Base-by-base conservation (phyloP, 2,329 filamentous ascomycete genomes). In the Pseudogymnoascus sp. region DNA sequence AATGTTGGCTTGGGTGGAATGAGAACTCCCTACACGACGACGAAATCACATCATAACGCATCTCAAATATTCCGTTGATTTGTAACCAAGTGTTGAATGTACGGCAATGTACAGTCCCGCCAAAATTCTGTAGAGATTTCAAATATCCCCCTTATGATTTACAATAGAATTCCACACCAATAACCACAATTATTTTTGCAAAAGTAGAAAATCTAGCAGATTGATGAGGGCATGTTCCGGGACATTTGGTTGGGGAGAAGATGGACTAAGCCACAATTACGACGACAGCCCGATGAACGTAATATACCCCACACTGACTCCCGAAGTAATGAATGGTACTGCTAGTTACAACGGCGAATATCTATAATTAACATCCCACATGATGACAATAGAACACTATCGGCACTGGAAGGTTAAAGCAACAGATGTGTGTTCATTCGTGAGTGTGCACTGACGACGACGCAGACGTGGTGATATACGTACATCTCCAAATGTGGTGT, bases 391-490 rank as follows among this genome's bases (percentile, higher is more conserved):
- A 37, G 12, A n/a, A 37, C 35, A 37, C 9, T 8, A 31, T 31
- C 28, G 8, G 28, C 12, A 37, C 12, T 37, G 9, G 12, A 14
- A 37, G 12, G 35, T n/a, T 37, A 14, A 14, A n/a, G 12, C 35
- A 37, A 14, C n/a, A 37, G 35, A 14, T 14, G 5, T 1, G n/a
- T n/a, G 12, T 37, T n/a, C 35, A 37, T 37, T 2, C 35, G 41
- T 61, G 9, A 66, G 31, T 14, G 31, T 14, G 55, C 23, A 37
- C 38, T 62, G 33, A 62, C 60, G 16, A 61, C 16, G 5, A 62
- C 38, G 45, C 64, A 67, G 25, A 45, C 37, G 4, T 58, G 25
- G 35, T 61, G 63, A 14, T 61, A 59, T 28, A 23, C 37, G 33
- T 65, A 67, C 9, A 28, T 37, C 35, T 37, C 12, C 12, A 5